Percentiles rank a stretch among this genome's conserved stretches.
Conservation (phyloP, 2,329 filamentous ascomycete genomes). For the Laburnicola sp. region DNA sequence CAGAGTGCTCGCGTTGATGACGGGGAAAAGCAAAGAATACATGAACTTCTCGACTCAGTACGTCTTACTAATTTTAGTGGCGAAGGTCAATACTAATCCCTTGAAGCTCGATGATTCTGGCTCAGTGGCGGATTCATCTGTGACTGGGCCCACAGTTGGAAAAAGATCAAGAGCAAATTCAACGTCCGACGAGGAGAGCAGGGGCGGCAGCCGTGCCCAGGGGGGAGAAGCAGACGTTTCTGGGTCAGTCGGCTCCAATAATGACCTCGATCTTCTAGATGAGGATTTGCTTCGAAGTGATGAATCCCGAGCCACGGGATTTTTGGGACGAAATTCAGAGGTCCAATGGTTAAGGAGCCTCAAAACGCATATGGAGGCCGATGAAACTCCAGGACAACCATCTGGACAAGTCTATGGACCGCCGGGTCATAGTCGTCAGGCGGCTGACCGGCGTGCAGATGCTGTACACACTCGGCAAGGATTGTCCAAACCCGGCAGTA, state of each 20-base stretch:
- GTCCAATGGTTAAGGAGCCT: constrained; percentile 40
- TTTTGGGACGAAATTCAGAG: constrained; percentile 40
- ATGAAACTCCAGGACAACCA: constrained; percentile 14
- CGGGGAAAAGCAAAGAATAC: constrained; percentile 13
- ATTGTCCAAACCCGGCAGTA: background rate
- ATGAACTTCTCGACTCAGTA: constrained; percentile 15
- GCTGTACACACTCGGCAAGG: constrained; percentile 11
- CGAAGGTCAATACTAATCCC: too few species aligned
- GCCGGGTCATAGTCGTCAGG: constrained; percentile 17
- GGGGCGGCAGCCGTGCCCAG: too few species aligned
- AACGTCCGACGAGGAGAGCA: too few species aligned
- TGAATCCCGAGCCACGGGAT: constrained; percentile 38
- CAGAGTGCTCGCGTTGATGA: constrained; percentile 17
- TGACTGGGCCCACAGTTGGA: too few species aligned
- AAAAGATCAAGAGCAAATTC: too few species aligned
- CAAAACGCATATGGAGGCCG: constrained; percentile 6
- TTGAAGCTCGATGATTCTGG: too few species aligned
- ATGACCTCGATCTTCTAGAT: constrained; percentile 32
- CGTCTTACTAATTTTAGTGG: too few species aligned
- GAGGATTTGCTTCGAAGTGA: constrained; percentile 36
- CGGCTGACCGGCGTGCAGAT: constrained; percentile 12
- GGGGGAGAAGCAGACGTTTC: too few species aligned
- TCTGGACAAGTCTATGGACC: constrained; percentile 21
- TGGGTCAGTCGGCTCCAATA: constrained; percentile 29
- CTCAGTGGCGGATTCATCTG: too few species aligned